Percentiles rank a stretch among this genome's conserved stretches.
phyloP scores from a whole-genome alignment of 2,329 filamentous ascomycete species.

The Coniochaeta sp. region DNA sequence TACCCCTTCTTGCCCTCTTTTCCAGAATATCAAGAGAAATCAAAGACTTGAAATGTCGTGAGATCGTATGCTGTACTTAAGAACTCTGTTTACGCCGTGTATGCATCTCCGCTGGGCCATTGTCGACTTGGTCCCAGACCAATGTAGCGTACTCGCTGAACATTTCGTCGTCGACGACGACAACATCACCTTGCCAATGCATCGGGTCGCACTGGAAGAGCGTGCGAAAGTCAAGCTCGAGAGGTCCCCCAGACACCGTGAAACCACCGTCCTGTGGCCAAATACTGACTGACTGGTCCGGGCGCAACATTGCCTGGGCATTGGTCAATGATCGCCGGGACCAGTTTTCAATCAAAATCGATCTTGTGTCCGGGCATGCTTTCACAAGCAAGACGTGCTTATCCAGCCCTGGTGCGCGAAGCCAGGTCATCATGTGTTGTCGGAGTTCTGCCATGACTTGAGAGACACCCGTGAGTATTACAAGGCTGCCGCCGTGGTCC shows the following conservation, averaged over 20 bases:
- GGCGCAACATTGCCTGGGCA: too few species aligned
- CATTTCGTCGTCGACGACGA: not conserved
- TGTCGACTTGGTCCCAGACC: not conserved
- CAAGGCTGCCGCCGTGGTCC: not conserved
- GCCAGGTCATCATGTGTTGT: not conserved
- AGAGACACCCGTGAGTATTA: not conserved
- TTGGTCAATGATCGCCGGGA: not conserved
- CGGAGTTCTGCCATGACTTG: not conserved
- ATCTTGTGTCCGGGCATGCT: not conserved
- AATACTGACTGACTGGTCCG: not conserved
- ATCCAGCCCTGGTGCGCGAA: not conserved
- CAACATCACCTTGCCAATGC: not conserved
- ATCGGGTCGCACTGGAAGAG: not conserved
- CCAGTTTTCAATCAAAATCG: not conserved
- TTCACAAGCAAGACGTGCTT: not conserved
- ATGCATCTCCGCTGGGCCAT: too few species aligned
- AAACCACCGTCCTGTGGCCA: not conserved
- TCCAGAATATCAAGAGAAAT: too few species aligned
- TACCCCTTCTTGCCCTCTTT: too few species aligned
- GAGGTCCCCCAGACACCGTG: not conserved
- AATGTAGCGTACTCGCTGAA: not conserved
- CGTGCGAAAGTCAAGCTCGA: not conserved
- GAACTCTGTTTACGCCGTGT: too few species aligned
- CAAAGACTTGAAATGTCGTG: too few species aligned
- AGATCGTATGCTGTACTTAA: too few species aligned